These are phyloP conservation scores for Wickerhamiella infanticola DNA, from an alignment of 1,139 yeast genomes.

Conservation along the genomic window DNA sequence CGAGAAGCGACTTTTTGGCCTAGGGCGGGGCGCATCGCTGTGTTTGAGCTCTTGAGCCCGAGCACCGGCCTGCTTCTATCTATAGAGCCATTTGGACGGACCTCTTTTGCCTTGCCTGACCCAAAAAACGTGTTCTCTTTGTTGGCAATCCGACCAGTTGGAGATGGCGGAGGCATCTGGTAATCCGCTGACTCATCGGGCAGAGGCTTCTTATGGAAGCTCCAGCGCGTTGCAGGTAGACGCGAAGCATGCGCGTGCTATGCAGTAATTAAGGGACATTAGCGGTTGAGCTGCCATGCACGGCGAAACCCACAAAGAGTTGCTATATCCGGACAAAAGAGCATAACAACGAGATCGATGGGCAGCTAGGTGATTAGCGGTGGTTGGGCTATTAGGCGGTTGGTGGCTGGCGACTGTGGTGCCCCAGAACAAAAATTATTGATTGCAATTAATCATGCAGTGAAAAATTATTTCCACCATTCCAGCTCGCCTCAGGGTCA, in stretches of 20 bases:
- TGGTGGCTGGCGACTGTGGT: too few relatives aligned
- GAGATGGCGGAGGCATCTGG: neutral
- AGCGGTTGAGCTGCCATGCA: neutral
- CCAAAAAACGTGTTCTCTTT: neutral
- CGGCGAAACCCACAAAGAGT: neutral
- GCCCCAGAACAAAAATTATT: too few relatives aligned
- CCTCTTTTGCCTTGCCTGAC: neutral
- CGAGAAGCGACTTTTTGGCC: neutral
- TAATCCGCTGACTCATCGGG: too few relatives aligned
- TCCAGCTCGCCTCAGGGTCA: too few relatives aligned
- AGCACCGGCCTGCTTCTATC: neutral
- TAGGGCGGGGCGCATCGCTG: neutral
- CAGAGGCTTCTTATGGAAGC: too few relatives aligned
- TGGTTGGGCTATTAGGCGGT: too few relatives aligned
- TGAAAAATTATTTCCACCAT: too few relatives aligned
- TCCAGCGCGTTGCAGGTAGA: neutral
- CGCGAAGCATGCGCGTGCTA: neutral
- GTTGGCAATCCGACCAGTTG: neutral
- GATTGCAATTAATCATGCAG: too few relatives aligned
- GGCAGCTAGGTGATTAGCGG: too few relatives aligned
- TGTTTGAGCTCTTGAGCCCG: neutral
- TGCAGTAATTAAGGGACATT: neutral
- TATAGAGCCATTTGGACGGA: neutral
- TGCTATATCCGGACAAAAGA: too few relatives aligned
- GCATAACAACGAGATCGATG: too few relatives aligned